These are phyloP conservation scores for Talaromyces sp. DNA, from an alignment of 2,329 filamentous ascomycete genomes.

Conservation along the genomic window DNA sequence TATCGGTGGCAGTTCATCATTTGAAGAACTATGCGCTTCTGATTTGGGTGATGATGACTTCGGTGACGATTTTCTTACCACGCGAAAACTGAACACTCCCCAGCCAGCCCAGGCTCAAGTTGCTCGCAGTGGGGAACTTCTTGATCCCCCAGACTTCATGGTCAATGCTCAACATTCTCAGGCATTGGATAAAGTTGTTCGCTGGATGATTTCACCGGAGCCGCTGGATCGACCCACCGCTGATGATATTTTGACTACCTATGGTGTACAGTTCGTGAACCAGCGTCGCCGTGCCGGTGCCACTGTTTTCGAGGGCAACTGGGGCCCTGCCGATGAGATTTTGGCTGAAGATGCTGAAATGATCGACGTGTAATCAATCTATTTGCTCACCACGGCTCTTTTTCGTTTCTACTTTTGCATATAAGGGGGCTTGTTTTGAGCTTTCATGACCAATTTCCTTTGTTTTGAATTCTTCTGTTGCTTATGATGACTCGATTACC, in stretches of 20 bases:
- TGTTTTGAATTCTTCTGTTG: slow-evolving; percentile 22
- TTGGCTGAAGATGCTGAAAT: slow-evolving; percentile 63
- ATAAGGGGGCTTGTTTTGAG: slow-evolving; percentile 36
- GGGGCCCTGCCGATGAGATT: slow-evolving; percentile 75
- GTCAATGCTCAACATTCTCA: slow-evolving; percentile 69
- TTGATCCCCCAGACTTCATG: slow-evolving; percentile 85
- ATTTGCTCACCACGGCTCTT: slow-evolving; percentile 17
- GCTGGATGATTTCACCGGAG: slow-evolving; percentile 82
- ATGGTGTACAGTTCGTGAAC: slow-evolving; percentile 79
- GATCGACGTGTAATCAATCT: slow-evolving; percentile 58
- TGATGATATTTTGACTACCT: slow-evolving; percentile 70
- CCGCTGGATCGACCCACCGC: slow-evolving; percentile 73
- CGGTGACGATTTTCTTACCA: slow-evolving; percentile 40
- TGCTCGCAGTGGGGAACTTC: slow-evolving; percentile 59
- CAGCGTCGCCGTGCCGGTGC: slow-evolving; percentile 78
- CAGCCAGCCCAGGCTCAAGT: slow-evolving; percentile 31
- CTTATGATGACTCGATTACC: slow-evolving; percentile 25
- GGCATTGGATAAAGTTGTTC: slow-evolving; percentile 81
- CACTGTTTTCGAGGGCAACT: slow-evolving; percentile 95
- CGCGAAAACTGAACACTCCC: slow-evolving; percentile 26
- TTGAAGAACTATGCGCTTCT: slow-evolving; percentile 47
- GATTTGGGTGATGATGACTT: slow-evolving; percentile 50
- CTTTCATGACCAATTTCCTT: slow-evolving; percentile 27
- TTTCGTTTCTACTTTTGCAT: slow-evolving; percentile 30
- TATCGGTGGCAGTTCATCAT: slow-evolving; percentile 50